phyloP scores from a whole-genome alignment of 371 early-diverging fungal species.

The Lichtheimia corymbifera region DNA sequence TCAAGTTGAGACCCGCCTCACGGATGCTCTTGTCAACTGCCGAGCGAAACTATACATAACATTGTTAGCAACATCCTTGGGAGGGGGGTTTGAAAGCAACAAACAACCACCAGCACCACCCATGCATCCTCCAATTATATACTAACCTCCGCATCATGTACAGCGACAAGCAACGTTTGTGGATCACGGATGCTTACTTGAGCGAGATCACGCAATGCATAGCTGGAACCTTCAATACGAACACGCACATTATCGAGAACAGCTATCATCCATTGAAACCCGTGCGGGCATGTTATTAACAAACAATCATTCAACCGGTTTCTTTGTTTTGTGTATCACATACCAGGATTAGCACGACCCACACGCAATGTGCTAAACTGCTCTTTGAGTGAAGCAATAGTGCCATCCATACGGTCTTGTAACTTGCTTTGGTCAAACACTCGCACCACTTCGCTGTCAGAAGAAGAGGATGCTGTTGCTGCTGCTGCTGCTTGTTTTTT shows the following conservation, averaged over 20 bases:
- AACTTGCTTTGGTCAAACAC: slow-evolving; percentile 47
- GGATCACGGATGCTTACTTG: slow-evolving; percentile 88
- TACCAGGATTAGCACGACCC: slow-evolving; percentile 80
- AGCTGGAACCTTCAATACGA: slow-evolving; percentile 55
- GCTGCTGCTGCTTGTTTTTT: slow-evolving; percentile 36
- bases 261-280: slow-evolving; percentile 38
- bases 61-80: neutral
- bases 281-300: too few species aligned
- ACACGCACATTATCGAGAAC: slow-evolving; percentile 78
- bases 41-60: slow-evolving; percentile 51
- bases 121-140: neutral
- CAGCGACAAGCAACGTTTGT: slow-evolving; percentile 79
- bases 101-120: neutral
- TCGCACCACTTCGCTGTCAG: slow-evolving; percentile 19
- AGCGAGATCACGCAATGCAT: slow-evolving; percentile 70
- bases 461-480: slow-evolving; percentile 25
- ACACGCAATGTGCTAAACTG: slow-evolving; percentile 70
- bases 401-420: slow-evolving; percentile 44
- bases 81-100: neutral
- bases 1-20: slow-evolving; percentile 77
- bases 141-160: slow-evolving; percentile 76
- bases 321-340: slow-evolving; percentile 2
- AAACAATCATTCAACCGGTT: too few species aligned
- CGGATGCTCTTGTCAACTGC: slow-evolving; percentile 85
- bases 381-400: slow-evolving; percentile 54